These are phyloP conservation scores for Aphanomyces cochlioides DNA, from an alignment of 352 stramenopile genomes.

Conservation along the genomic window DNA sequence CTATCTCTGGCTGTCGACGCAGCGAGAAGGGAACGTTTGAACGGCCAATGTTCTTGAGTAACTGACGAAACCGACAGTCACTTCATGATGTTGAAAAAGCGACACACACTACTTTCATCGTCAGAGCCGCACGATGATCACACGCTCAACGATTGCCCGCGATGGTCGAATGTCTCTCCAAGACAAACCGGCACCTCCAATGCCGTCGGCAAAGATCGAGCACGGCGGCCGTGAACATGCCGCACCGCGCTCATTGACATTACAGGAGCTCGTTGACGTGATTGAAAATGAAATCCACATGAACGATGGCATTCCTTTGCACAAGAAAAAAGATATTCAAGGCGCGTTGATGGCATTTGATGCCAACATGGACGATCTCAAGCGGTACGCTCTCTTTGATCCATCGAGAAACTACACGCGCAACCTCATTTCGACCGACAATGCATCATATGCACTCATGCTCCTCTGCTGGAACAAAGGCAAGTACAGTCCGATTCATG, in stretches of 20 bases:
- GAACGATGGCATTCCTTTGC: constrained; percentile 35
- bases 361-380: constrained; percentile 55
- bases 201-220: constrained; percentile 18
- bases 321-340: constrained; percentile 39
- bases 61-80: no score
- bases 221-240: neutral
- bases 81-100: no score
- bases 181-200: neutral
- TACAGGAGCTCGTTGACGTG: constrained; percentile 45
- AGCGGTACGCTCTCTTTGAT: constrained; percentile 82
- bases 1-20: no score
- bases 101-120: no score
- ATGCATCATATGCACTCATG: constrained; percentile 91
- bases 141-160: neutral
- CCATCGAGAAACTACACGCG: constrained; percentile 86
- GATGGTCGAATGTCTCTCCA: neutral
- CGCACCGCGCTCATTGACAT: constrained; percentile 30
- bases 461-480: constrained; percentile 91
- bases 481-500: constrained; percentile 89
- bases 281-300: constrained; percentile 43
- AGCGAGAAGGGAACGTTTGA: no score
- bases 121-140: neutral
- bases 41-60: no score
- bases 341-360: constrained; percentile 20
- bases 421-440: constrained; percentile 91